Conservation (phyloP, 2,329 filamentous ascomycete species). For the Botrytis byssoidea region DNA sequence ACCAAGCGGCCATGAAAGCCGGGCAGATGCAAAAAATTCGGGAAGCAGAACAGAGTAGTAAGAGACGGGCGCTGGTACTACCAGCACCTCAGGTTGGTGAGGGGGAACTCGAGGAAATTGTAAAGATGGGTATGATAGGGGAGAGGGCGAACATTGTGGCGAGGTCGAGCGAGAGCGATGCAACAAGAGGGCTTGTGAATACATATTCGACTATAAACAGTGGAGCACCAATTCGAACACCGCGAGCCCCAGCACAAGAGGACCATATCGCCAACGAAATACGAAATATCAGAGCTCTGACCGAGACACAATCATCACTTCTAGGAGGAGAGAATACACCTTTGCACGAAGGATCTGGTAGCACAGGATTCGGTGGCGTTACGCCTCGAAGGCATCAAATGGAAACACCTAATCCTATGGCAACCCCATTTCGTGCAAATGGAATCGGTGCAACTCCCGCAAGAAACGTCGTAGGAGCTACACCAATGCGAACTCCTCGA, state of each 20-base stretch:
- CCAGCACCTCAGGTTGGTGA: conserved; percentile 92
- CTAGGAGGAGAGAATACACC: conserved; percentile 93
- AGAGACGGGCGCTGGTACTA: conserved; percentile 77
- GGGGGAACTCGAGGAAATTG: conserved; percentile 90
- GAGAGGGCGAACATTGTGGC: conserved; percentile 78
- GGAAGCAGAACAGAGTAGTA: conserved; percentile 96
- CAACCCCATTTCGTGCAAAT: conserved; percentile 74
- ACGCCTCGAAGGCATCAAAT: conserved; percentile 76
- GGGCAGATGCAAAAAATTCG: conserved; percentile 92
- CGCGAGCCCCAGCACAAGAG: conserved; percentile 85
- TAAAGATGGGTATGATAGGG: conserved; percentile 96
- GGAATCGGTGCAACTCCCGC: conserved; percentile 67
- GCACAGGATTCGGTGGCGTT: conserved; percentile 85
- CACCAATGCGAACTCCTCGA: conserved; percentile 82
- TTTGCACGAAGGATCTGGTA: conserved; percentile 74
- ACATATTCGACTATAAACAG: conserved; percentile 81
- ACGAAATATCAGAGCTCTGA: conserved; percentile 85
- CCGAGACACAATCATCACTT: conserved; percentile 89
- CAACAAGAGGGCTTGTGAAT: conserved; percentile 80
- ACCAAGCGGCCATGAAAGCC: conserved; percentile 86
- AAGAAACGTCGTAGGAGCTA: conserved; percentile 64
- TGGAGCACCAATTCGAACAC: conserved; percentile 85
- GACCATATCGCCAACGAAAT: conserved; percentile 97
- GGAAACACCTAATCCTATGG: conserved; percentile 93
- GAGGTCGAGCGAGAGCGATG: conserved; percentile 75